phyloP scores from a whole-genome alignment of 805 yeast species.

The Cyberlindnera galapagoensis region DNA sequence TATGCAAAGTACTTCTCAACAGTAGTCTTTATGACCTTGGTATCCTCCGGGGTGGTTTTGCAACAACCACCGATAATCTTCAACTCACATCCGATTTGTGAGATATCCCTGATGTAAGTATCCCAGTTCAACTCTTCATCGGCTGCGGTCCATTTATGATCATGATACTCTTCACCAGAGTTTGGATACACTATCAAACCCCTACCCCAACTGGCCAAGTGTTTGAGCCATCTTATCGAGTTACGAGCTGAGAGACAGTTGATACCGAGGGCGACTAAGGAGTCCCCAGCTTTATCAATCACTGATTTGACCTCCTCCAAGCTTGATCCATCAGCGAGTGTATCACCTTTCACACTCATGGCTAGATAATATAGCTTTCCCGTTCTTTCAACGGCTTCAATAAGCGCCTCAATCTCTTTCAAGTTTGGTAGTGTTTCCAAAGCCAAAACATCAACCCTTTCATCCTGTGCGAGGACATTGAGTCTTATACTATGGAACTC shows the following conservation, averaged over 20 bases:
- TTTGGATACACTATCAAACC: slow-evolving; percentile 65
- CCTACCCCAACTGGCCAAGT: slow-evolving; percentile 17
- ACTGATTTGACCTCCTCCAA: slow-evolving; percentile 27
- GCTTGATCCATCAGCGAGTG: slow-evolving; percentile 46
- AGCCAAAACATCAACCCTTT: slow-evolving; percentile 48
- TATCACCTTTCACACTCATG: slow-evolving; percentile 34
- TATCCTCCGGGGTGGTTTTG: slow-evolving; percentile 50
- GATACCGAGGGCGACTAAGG: slow-evolving; percentile 43
- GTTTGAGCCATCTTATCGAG: slow-evolving; percentile 35
- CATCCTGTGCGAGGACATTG: slow-evolving; percentile 29
- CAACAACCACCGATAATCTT: slow-evolving; percentile 73
- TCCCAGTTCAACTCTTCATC: slow-evolving; percentile 31
- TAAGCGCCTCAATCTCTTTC: slow-evolving; percentile 46
- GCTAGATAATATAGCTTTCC: slow-evolving; percentile 38
- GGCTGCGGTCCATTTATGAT: slow-evolving; percentile 27
- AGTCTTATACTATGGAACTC: slow-evolving; percentile 47
- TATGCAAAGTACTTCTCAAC: too few species aligned
- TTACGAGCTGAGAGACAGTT: slow-evolving; percentile 53
- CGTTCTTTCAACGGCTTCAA: slow-evolving; percentile 32
- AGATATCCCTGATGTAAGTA: slow-evolving; percentile 34
- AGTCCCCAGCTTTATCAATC: slow-evolving; percentile 10
- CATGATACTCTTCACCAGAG: slow-evolving; percentile 63
- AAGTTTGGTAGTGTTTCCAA: slow-evolving; percentile 70
- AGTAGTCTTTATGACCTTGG: not conserved
- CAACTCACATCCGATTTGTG: slow-evolving; percentile 29